Conservation (phyloP, 768 basidiomycete genomes). For the Tricholoma sp. region DNA sequence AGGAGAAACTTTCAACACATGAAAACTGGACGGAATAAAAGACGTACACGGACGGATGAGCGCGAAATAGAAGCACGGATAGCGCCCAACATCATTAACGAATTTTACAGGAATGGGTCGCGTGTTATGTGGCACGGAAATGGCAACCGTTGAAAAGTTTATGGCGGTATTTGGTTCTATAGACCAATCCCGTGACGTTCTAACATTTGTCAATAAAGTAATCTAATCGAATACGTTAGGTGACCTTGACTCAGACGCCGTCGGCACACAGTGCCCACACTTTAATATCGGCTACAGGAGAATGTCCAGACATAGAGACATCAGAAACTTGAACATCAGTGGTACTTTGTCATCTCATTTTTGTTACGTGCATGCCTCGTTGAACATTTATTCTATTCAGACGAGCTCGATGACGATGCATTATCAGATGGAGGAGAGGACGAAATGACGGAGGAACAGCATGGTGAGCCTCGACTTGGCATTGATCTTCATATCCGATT, state of each 20-base stretch:
- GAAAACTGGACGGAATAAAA: not conserved
- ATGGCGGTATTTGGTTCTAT: conserved; percentile 12
- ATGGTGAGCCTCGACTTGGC: conserved; percentile 41
- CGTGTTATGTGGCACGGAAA: no score
- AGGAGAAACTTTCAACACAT: not conserved
- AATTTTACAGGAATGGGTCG: not conserved
- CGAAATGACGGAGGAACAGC: conserved; percentile 77
- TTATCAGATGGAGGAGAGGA: conserved; percentile 76
- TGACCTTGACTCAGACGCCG: no score
- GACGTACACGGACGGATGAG: conserved; percentile 43
- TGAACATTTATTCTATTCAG: conserved; percentile 33
- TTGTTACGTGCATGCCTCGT: not conserved
- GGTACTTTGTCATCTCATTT: conserved; percentile 33
- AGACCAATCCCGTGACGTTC: not conserved
- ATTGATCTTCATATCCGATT: not conserved
- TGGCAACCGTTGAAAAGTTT: conserved; percentile 10
- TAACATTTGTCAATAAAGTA: no score
- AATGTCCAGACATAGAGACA: conserved; percentile 92
- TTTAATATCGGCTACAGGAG: not conserved
- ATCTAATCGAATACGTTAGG: no score
- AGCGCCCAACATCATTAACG: conserved; percentile 43
- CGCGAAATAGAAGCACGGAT: conserved; percentile 41
- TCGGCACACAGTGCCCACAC: no score
- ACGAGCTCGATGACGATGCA: conserved; percentile 81
- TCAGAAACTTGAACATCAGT: conserved; percentile 80